Evolutionary conservation across 768 basidiomycete genomes (phyloP), one percentile per base, ranked within the genome.

Genomic region (Leccinum aurantiacum): DNA sequence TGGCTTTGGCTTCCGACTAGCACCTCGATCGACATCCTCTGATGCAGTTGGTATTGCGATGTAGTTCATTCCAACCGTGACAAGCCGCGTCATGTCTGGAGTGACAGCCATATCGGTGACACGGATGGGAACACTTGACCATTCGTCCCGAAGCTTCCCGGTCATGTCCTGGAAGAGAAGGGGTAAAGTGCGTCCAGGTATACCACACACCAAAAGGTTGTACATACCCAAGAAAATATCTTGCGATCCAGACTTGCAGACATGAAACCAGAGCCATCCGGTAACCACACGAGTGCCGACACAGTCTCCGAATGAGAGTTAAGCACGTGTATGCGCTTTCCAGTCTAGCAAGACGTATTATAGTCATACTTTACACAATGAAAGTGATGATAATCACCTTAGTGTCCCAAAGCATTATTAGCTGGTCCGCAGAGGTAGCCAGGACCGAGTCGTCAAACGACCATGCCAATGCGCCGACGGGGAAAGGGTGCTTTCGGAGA

Each of bases 341-440:
- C 93, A 38, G 88, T 89, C 93, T 95, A 67, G 13, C 25, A 65
- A 61, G 44, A 64, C 54, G 61, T 69, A 17, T 50, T 54, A 55
- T 38, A 54, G 59, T 47, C 17, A 29, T 5, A 27, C 44, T 19
- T 57, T 44, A 33, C 11, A 58, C 22, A 51, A 46, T 48, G 25
- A 51, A 53, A 37, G 14, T 49, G 53, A 56, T 37, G 57, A n/a
- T 33, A 69, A 70, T 69, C 65, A 95, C 96, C 84, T 88, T 85
- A 37, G 88, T 80, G 72, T 96, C 88, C 94, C 95, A 99, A 68
- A 98, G 79, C 76, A 90, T 89, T 72, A 99, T 88, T 53, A 77
- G 73, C 51, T 88, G 80, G 63, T 98, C 95, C 24, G 93, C 82
- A 44, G 89, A 87, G 6, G 93, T 94, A 48, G 97, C 80, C 60